Conservation (phyloP, 2,329 filamentous ascomycete species). For the Alternaria infectoria region DNA sequence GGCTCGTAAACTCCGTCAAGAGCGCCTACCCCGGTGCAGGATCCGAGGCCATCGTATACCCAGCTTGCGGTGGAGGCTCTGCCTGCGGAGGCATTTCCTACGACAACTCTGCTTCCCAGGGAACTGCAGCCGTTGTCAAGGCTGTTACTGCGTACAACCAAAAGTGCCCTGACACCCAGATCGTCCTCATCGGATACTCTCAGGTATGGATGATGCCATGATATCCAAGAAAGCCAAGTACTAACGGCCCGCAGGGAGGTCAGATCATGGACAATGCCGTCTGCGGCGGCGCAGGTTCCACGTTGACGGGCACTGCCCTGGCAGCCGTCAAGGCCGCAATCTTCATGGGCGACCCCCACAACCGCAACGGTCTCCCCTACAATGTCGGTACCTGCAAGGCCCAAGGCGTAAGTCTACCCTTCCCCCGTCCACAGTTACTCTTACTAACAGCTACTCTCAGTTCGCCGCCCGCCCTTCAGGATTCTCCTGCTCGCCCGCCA, state of each 20-base stretch:
- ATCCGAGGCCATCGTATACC: conserved; percentile 52
- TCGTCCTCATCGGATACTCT: conserved; percentile 69
- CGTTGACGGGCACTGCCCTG: conserved; percentile 58
- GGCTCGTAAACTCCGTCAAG: conserved; percentile 51
- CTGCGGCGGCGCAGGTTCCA: conserved; percentile 61
- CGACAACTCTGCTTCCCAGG: conserved; percentile 63
- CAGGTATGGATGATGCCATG: conserved; percentile 52
- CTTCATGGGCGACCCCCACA: conserved; percentile 69
- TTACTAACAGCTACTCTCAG: conserved; percentile 47
- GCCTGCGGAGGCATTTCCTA: conserved; percentile 67
- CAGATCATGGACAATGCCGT: conserved; percentile 69
- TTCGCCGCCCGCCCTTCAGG: conserved; percentile 66
- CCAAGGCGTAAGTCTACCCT: conserved; percentile 59
- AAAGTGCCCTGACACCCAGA: conserved; percentile 62
- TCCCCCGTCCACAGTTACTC: not conserved
- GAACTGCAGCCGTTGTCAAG: conserved; percentile 64
- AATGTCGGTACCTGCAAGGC: conserved; percentile 67
- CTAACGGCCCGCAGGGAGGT: conserved; percentile 55
- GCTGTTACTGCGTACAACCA: conserved; percentile 66
- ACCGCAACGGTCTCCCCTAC: conserved; percentile 62
- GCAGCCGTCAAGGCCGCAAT: conserved; percentile 67
- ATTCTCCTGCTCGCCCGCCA: conserved; percentile 62
- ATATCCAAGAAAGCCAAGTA: not conserved
- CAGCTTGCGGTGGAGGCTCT: conserved; percentile 67
- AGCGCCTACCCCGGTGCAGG: conserved; percentile 50